Evolutionary conservation across 2,329 filamentous ascomycete species (phyloP).

Genomic region (Thelonectria discophora): DNA sequence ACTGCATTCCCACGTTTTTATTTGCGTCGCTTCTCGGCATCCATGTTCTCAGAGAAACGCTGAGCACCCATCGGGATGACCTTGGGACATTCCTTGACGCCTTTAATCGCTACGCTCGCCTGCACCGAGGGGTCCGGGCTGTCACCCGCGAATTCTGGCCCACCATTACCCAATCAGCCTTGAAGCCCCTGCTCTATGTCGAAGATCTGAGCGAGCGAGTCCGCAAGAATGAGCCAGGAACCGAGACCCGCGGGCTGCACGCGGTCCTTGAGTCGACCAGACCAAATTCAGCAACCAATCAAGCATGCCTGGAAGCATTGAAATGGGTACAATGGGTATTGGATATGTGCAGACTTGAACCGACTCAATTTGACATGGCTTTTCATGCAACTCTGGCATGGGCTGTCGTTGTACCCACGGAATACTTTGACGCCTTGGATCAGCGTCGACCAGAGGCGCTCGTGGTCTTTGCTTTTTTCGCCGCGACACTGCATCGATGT

Average conservation of each 20-base stretch:
- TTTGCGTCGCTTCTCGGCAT: constrained; percentile 3
- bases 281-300: background rate
- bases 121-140: background rate
- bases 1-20: background rate
- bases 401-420: background rate
- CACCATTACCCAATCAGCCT: background rate
- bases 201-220: background rate
- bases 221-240: background rate
- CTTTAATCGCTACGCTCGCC: background rate
- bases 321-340: background rate
- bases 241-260: background rate
- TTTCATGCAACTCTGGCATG: background rate
- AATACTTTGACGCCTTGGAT: background rate
- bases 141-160: background rate
- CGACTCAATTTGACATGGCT: background rate
- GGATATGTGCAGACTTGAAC: background rate
- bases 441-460: background rate
- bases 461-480: background rate
- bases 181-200: background rate
- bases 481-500: background rate
- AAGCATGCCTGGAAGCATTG: background rate
- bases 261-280: background rate
- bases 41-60: background rate
- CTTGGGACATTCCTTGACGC: background rate
- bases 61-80: background rate